phyloP scores from a whole-genome alignment of 176 grass and related monocot species.

The Rhynchospora pubera region DNA sequence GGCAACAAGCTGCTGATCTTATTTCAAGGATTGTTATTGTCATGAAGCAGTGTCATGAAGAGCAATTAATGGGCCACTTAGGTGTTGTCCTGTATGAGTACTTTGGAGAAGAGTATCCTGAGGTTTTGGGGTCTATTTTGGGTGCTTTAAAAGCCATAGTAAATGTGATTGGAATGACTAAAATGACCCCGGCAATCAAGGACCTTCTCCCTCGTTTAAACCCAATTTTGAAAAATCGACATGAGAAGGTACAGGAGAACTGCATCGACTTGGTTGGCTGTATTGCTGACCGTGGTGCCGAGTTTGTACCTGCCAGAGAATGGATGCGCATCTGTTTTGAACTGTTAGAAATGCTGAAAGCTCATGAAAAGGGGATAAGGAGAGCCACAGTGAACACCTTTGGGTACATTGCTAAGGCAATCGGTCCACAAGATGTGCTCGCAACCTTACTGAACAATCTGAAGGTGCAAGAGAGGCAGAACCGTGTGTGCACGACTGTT shows the following conservation, averaged over 20 bases:
- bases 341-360: constrained; percentile 96
- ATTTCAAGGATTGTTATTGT: too few relatives aligned
- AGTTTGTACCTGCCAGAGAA: constrained; percentile 91
- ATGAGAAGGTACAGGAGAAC: constrained; percentile 95
- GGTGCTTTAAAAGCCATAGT: constrained; percentile 96
- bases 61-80: constrained; percentile 93
- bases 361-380: constrained; percentile 94
- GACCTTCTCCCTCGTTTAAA: constrained; percentile 61
- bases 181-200: constrained; percentile 95
- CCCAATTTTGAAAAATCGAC: constrained; percentile 93
- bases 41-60: too few relatives aligned
- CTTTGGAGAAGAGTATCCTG: constrained; percentile 95
- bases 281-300: constrained; percentile 94
- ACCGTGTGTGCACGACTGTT: constrained; percentile 89
- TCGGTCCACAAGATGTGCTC: constrained; percentile 89
- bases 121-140: constrained; percentile 92
- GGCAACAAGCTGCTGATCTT: too few relatives aligned
- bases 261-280: constrained; percentile 96
- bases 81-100: constrained; percentile 97
- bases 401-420: constrained; percentile 98
- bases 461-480: constrained; percentile 96
- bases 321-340: constrained; percentile 99
- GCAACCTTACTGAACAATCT: constrained; percentile 88
- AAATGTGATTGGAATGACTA: constrained; percentile 98
- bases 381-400: constrained; percentile 98